Base-by-base conservation (phyloP, 331 rosid species). In the Dryas integrifolia region DNA sequence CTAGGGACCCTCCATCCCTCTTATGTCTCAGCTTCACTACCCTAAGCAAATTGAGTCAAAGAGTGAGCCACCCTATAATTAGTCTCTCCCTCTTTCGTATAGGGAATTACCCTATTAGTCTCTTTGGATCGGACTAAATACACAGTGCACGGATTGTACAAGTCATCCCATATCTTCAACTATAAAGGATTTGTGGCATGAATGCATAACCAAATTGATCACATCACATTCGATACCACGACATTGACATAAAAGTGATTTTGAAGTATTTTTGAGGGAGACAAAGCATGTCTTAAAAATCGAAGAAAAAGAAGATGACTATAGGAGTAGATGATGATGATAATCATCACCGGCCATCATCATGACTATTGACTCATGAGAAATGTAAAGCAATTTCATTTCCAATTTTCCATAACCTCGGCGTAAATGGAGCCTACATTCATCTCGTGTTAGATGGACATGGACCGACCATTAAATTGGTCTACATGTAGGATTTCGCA, bases 361-460 rank as follows among this genome's bases (percentile, higher is more conserved):
- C 55, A 58, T 65, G 55, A 18, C 21, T 18, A 18, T 18, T 18
- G 21, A 65, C 6, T 40, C 49, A 41, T 41, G 58, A n/a, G 51
- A 45, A 58, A 59, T n/a, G 47, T 9, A 51, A 38, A 68, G 73
- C 16, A 52, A 50, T 58, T 45, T 67, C 65, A 65, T 39, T 45
- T 18, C 53, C 53, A 58, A 46, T n/a, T 72, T 30, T 44, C 57
- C 66, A 21, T 10, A 67, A 38, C 35, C 30, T 59, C 58, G 58
- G 68, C 58, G 67, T 63, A 72, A 60, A 47, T 72, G 68, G 39
- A 59, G 76, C 58, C 41, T 59, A 59, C 0, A 21, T 21, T 13
- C 6, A 30, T 30, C 35, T 43, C 15, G 7, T 24, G 44, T 70
- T 56, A 56, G 65, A 56, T 9, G 65, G 45, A 35, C 46, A 30